Evolutionary conservation across 2,329 filamentous ascomycete genomes (phyloP).

Genomic region (Zasmidium cellare): DNA sequence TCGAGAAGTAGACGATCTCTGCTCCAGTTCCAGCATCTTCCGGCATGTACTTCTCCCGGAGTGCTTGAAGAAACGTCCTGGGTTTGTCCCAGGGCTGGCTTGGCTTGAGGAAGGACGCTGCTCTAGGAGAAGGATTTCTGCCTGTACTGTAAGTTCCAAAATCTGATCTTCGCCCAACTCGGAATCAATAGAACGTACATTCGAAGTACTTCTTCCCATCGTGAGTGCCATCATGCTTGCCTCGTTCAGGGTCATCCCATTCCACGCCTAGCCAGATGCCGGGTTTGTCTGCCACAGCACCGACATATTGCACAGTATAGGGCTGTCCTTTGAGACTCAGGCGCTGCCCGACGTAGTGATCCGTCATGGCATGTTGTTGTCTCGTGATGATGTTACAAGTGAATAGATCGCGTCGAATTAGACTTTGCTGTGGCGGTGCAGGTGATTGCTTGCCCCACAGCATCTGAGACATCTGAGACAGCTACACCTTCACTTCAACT

Average conservation of each 20-base stretch:
- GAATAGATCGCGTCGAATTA: background rate
- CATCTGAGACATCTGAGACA: background rate
- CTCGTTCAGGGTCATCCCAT: conserved; percentile 85
- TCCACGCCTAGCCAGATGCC: conserved; percentile 91
- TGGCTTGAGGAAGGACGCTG: conserved; percentile 85
- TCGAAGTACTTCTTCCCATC: conserved; percentile 77
- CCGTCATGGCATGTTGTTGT: conserved; percentile 2
- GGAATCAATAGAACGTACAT: conserved; percentile 56
- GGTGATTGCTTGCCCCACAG: background rate
- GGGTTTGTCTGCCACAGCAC: conserved; percentile 71
- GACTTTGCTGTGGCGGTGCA: background rate
- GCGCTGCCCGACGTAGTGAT: conserved; percentile 60
- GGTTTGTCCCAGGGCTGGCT: conserved; percentile 67
- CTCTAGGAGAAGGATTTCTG: conserved; percentile 65
- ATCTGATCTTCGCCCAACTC: conserved; percentile 9
- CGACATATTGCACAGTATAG: conserved; percentile 84
- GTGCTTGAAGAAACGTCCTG: conserved; percentile 74
- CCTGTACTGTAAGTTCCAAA: conserved; percentile 42
- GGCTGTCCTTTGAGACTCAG: conserved; percentile 74
- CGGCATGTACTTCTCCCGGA: conserved; percentile 78
- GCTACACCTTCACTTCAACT: background rate
- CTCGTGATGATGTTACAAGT: background rate
- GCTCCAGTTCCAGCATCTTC: conserved; percentile 35
- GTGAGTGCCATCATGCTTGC: conserved; percentile 88
- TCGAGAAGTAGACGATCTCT: conserved; percentile 68